Evolutionary conservation across 208 protist species (phyloP), one percentile per base, ranked within the genome.

Genomic region (Angomonas deanei): DNA sequence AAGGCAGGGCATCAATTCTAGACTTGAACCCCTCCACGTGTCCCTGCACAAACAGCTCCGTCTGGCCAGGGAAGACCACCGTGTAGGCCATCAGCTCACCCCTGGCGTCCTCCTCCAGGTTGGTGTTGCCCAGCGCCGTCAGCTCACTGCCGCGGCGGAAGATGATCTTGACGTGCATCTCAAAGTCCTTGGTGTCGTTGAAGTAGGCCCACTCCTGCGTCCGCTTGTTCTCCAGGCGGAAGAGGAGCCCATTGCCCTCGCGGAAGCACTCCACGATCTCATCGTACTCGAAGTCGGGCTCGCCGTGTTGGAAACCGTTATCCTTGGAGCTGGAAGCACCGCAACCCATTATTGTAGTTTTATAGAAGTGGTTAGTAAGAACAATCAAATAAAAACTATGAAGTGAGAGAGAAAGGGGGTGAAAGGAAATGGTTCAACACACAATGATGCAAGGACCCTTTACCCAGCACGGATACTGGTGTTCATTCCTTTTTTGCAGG

Each of bases 401-500:
- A 53, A 76, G 30, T 39, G 46, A 52, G 19, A 54, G 49, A 36
- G 21, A 49, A 61, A 53, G 42, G 13, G 33, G 17, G 8, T 26
- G 39, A 62, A 36, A 46, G 15, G 13, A 34, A 61, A 49, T 53
- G 36, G 36, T n/a, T n/a, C n/a, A n/a, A n/a, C n/a, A n/a, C n/a
- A n/a, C n/a, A n/a, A n/a, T n/a, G n/a, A n/a, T n/a, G n/a, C n/a
- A n/a, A n/a, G n/a, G n/a, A n/a, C n/a, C n/a, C n/a, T n/a, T n/a
- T n/a, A n/a, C n/a, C n/a, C n/a, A n/a, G n/a, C n/a, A n/a, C n/a
- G n/a, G n/a, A n/a, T n/a, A n/a, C n/a, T n/a, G n/a, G n/a, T n/a
- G n/a, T 92, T 91, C 24, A 98, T 76, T 38, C 97, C 93, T 62
- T 91, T 92, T 11, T 70, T 69, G n/a, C n/a, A n/a, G n/a, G n/a